Conservation (phyloP, 2,329 filamentous ascomycete genomes). For the Cytospora piceae region DNA sequence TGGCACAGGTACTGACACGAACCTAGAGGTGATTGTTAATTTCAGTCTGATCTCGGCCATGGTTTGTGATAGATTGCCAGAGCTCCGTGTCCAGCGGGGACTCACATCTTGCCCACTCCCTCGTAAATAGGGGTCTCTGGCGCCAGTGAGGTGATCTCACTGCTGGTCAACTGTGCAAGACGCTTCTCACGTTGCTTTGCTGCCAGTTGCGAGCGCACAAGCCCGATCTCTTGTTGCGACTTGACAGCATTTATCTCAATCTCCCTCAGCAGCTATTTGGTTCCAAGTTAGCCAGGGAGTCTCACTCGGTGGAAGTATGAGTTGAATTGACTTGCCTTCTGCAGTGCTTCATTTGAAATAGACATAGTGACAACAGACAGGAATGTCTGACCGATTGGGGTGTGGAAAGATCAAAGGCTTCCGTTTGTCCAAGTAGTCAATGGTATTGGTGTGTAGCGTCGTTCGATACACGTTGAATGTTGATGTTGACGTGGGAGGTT, state of each 20-base stretch:
- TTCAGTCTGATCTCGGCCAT: slow-evolving; percentile 2
- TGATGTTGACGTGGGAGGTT: background rate
- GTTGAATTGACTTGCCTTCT: slow-evolving; percentile 77
- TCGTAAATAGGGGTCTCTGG: slow-evolving; percentile 83
- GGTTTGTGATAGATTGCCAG: slow-evolving; percentile 17
- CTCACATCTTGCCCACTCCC: slow-evolving; percentile 95
- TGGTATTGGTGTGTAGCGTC: background rate
- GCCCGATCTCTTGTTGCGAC: slow-evolving; percentile 88
- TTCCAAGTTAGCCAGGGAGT: slow-evolving; percentile 1
- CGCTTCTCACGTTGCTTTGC: slow-evolving; percentile 87
- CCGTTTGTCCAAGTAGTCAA: background rate
- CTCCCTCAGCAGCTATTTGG: slow-evolving; percentile 78
- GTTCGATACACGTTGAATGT: background rate
- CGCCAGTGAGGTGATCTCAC: slow-evolving; percentile 78
- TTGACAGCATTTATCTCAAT: slow-evolving; percentile 88
- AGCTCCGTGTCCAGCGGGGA: background rate
- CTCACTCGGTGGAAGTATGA: background rate
- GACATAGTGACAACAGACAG: slow-evolving; percentile 61
- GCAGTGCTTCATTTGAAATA: slow-evolving; percentile 89
- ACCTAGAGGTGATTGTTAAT: slow-evolving; percentile 60
- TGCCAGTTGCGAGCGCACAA: slow-evolving; percentile 82
- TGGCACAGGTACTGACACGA: slow-evolving; percentile 75
- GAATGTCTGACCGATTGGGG: background rate
- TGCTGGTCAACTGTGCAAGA: slow-evolving; percentile 83
- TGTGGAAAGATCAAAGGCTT: background rate